Evolutionary conservation across 345 rosid species (phyloP), one percentile per base, ranked within the genome.

Genomic region (Draba incana): DNA sequence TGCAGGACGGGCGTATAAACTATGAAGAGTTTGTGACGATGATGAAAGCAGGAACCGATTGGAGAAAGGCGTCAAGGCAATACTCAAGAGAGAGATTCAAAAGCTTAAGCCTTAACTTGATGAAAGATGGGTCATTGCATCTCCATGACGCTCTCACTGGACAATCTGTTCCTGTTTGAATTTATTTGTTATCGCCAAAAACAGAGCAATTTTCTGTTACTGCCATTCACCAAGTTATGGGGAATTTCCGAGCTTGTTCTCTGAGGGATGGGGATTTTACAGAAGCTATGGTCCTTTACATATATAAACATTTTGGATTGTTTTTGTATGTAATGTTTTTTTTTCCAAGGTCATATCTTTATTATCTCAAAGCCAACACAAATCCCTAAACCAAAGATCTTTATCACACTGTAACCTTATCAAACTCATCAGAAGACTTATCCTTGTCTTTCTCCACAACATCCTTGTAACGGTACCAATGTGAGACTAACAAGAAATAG

Each of bases 21-120:
- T 93, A 93, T 25, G 97, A 93, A 16, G 98, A 93, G 77, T 93
- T 93, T 78, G 96, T 86, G 57, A 82, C 87, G 2, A 90, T 93
- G 98, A 93, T 93, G 98, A 93, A 90, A 90, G 75, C 98, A 4
- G 98, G 98, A 77, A 93, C 98, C 0, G 98, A 93, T 51, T 93
- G 98, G 98, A 86, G 98, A 78, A 93, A 93, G 85, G 98, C 98
- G 0, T 93, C 98, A 1, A 82, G 98, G 10, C 98, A 93, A 73
- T 93, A 93, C 78, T 93, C 98, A 11, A 77, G 98, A 72, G 98
- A 93, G 84, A 87, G 98, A 56, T 93, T 88, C 82, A 93, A 93
- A 87, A 93, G 96, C 61, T 79, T 93, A 83, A 93, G 98, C 71
- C 60, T 90, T 39, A 90, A 93, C 74, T 76, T 93, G 77, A 88